Base-by-base conservation (phyloP, 139 green algal genomes). In the Diplosphaera chodatii region DNA sequence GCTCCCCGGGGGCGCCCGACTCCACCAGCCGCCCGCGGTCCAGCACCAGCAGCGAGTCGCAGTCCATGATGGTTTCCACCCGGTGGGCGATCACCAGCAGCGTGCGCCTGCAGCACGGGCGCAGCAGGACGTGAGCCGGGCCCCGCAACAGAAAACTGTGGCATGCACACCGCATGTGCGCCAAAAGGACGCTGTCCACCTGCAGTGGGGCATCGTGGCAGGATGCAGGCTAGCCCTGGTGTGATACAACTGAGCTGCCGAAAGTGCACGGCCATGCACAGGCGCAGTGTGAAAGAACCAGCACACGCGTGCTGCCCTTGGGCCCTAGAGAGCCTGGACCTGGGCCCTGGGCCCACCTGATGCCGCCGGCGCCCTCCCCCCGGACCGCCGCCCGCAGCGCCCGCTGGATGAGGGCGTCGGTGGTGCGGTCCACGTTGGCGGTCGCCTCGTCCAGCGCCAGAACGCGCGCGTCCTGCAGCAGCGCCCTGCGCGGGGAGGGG, bases 1-100 rank as follows among this genome's bases (percentile, higher is more conserved):
- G 78, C 67, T 86, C 30, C 37, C 1, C 27, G 1, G 88, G 85
- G 0, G 63, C 8, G 0, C 86, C 91, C 6, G 82, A 63, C 74
- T 97, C 91, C 66, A 91, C 80, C 63, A 96, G 63, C 15, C 78
- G 15, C 8, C 91, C 91, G 5, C 76, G 71, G 3, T 74, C 74
- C 64, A 97, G 77, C 33, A 96, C 87, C 34, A 97, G 80, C 66
- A 97, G 69, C 21, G 79, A 72, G 75, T 97, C 92, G 64, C 78
- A 90, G 79, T 94, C 90, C 78, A 96, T 82, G 59, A 97, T 92
- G 1, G 91, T 97, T 78, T 96, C 87, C 1, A 94, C 83, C 34
- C 85, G 82, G 80, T 93, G 87, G 16, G 86, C 85, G 48, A 94
- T 93, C 25, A 93, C 82, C 28, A 94, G 77, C 71, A 93, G 74